A percentile compares a stretch with the other conserved stretches of the same genome.
phyloP scores from a whole-genome alignment of 2,329 filamentous ascomycete genomes.

The Apiospora saccharicola region DNA sequence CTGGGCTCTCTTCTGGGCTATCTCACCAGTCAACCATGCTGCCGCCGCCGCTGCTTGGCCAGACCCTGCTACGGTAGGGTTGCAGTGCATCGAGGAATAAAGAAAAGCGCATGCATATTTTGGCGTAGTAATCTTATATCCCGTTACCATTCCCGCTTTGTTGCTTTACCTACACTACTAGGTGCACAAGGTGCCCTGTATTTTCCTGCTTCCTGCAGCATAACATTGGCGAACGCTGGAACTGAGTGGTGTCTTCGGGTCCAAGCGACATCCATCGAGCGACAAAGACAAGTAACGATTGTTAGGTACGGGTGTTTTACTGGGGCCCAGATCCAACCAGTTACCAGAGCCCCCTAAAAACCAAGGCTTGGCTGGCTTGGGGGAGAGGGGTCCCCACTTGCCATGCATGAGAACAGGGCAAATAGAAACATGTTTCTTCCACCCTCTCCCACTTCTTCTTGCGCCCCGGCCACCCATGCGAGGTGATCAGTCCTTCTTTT shows the following conservation, averaged over 20 bases:
- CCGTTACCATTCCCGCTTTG: background rate
- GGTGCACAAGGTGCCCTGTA: background rate
- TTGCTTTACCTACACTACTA: background rate
- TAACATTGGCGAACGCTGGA: background rate
- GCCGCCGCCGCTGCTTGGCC: background rate
- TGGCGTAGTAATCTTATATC: background rate
- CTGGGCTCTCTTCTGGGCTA: background rate
- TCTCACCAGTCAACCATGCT: background rate
- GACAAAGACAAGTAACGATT: background rate
- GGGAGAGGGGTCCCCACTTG: background rate
- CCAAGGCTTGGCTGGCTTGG: background rate
- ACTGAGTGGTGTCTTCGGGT: background rate
- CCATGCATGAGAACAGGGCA: slow-evolving; percentile 19
- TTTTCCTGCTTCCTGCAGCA: slow-evolving; percentile 1
- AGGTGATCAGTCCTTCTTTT: background rate
- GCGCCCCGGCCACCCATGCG: slow-evolving; percentile 7
- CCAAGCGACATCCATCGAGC: slow-evolving; percentile 5
- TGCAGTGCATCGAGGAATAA: slow-evolving; percentile 17
- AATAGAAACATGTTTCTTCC: slow-evolving; percentile 21
- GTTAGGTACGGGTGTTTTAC: background rate
- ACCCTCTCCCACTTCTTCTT: background rate
- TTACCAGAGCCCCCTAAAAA: background rate
- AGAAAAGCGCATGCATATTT: background rate
- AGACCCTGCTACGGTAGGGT: background rate
- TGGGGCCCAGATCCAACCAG: slow-evolving; percentile 1